phyloP scores from a whole-genome alignment of 2,329 filamentous ascomycete genomes.

The Pseudogymnoascus sp. region DNA sequence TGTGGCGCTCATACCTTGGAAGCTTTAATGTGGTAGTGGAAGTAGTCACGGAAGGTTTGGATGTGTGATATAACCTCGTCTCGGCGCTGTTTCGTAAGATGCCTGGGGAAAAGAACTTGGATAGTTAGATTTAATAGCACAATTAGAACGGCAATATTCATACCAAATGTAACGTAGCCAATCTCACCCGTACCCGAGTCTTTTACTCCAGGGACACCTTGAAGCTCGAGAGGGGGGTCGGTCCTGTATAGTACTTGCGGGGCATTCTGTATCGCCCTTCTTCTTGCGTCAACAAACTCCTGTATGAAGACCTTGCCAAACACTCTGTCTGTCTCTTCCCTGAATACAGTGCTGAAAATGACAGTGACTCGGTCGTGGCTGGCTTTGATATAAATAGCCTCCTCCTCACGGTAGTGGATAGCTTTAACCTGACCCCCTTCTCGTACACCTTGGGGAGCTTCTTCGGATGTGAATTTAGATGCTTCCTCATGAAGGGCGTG shows the following conservation, averaged over 20 bases:
- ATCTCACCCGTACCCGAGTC: conserved; percentile 72
- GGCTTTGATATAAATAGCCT: conserved; percentile 97
- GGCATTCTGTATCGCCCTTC: conserved; percentile 94
- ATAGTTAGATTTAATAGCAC: conserved; percentile 15
- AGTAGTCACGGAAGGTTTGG: conserved; percentile 99
- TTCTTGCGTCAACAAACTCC: conserved; percentile 94
- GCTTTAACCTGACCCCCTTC: conserved; percentile 92
- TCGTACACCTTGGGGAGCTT: conserved; percentile 79
- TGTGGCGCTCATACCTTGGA: conserved; percentile 56
- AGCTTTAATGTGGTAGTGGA: conserved; percentile 99
- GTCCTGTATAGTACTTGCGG: conserved; percentile 95
- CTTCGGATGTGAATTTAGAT: conserved; percentile 85
- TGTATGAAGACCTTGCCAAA: conserved; percentile 98
- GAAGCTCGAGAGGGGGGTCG: conserved; percentile 85
- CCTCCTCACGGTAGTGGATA: conserved; percentile 97
- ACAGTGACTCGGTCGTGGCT: conserved; percentile 96
- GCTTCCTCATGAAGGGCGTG: conserved; percentile 79
- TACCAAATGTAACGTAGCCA: conserved; percentile 97
- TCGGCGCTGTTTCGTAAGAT: conserved; percentile 82
- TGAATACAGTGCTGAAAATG: conserved; percentile 97
- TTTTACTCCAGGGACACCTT: conserved; percentile 75
- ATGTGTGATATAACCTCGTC: conserved; percentile 97
- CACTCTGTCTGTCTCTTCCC: conserved; percentile 93
- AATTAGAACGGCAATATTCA: conserved; percentile 11
- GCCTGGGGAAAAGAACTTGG: conserved; percentile 85